Evolutionary conservation across 2,329 filamentous ascomycete species (phyloP), one percentile per base, ranked within the genome.

Genomic region (Beauveria pseudobassiana): DNA sequence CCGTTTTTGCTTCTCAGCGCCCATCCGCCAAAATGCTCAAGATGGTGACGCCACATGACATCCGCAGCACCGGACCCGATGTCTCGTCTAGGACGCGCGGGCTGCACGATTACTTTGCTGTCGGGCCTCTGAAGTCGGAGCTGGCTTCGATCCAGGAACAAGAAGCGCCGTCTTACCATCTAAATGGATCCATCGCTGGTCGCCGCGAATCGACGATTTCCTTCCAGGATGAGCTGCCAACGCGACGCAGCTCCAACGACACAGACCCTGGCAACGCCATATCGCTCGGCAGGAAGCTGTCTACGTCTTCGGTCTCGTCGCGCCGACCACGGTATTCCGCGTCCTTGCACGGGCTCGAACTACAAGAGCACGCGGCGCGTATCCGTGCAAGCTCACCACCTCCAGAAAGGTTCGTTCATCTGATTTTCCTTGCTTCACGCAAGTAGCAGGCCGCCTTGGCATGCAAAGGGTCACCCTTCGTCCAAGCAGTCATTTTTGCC

Each of bases 321-420:
- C 76, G 75, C 3, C 69, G 72, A n/a, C 75, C 75, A 30, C 69
- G 68, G 1, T 75, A 81, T 64, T 77, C 77, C 4, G 71, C 73
- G 22, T 70, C 83, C 20, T 80, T 80, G 4, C 80, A 82, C 63
- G 80, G 80, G 28, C 65, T 69, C 3, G 78, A 79, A 63, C 77
- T 79, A 63, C 75, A 74, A 59, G 78, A 79, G 51, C 72, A 74
- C 56, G 76, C 74, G 40, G 70, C 65, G 56, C 75, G 78, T 26
- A 77, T 78, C 52, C 71, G 78, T 60, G 76, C 71, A 26, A 78
- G 75, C 43, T 83, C 81, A 28, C 81, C 82, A 26, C 75, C 78
- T 38, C 78, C 80, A 63, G 67, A 71, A 62, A 80, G 78, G 81
- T 84, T 74, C 75, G 77, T 65, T 14, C 24, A 28, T 49, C 26